Evolutionary conservation across 2,329 filamentous ascomycete genomes (phyloP), one percentile per base, ranked within the genome.

Genomic region (Laburnicola sp.): DNA sequence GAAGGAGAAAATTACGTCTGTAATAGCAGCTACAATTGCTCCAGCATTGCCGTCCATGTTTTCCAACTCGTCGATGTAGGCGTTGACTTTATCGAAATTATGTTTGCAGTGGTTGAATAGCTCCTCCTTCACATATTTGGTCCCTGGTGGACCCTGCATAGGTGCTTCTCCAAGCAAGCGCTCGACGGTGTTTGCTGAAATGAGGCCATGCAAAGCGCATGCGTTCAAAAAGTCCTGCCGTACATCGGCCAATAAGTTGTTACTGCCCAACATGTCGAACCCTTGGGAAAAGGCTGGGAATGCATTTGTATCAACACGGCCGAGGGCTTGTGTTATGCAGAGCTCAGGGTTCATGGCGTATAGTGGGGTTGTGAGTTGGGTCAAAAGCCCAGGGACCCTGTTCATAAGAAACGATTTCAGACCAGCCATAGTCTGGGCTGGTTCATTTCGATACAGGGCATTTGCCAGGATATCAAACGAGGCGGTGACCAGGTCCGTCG

Each of bases 41-140:
- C 89, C 91, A 2, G 90, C 90, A 70, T 97, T 97, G 1, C 93
- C 93, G 64, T 96, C 90, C 81, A 94, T 91, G 44, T 87, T 87
- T 50, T 96, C 91, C 23, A 99, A 78, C 63, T 96, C 91, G 34
- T 86, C 83, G 35, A 97, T 84, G 28, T 96, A 78, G 37, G 86
- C 82, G 58, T 91, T 88, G 1, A 89, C 84, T 56, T 86, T 84
- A 54, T 91, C 88, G 0, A 86, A 83, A 59, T 95, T 90, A 8
- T 83, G 81, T 41, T 87, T 81, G 57, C 91, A 96, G 65, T 94
- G 86, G 42, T 85, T 81, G 0, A 96, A 82, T 9, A 99, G 77
- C 27, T 85, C 82, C 26, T 94, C 88, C 70, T 93, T 94, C 40
- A 82, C 80, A 61, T 91, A 91, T 51, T 86, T 86, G 3, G 88